phyloP scores from a whole-genome alignment of 2,329 filamentous ascomycete genomes.

The Clonostachys chloroleuca region DNA sequence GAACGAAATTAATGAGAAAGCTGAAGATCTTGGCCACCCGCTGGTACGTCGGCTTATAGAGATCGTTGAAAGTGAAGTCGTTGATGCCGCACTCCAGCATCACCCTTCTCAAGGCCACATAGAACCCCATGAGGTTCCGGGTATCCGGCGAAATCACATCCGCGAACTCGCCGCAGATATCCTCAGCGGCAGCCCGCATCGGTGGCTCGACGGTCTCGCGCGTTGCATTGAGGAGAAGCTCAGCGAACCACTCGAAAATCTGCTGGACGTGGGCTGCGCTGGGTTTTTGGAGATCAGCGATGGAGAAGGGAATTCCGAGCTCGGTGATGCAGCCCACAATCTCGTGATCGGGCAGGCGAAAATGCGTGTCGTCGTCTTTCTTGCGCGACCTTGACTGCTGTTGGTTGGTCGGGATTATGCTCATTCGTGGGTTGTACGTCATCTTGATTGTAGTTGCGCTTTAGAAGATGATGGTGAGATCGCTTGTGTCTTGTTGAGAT shows the following conservation, averaged over 20 bases:
- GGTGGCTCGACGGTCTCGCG: constrained; percentile 91
- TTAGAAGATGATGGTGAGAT: not conserved
- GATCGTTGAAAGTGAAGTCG: constrained; percentile 89
- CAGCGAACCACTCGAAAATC: constrained; percentile 97
- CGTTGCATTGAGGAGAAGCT: constrained; percentile 88
- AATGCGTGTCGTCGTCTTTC: constrained; percentile 57
- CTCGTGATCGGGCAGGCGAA: constrained; percentile 64
- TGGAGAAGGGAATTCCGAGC: constrained; percentile 85
- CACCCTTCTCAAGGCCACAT: constrained; percentile 74
- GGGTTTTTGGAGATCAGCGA: constrained; percentile 86
- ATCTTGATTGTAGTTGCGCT: constrained; percentile 27
- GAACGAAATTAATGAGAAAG: constrained; percentile 97
- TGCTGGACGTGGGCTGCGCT: constrained; percentile 93
- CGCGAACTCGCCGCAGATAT: constrained; percentile 77
- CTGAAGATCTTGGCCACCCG: constrained; percentile 93
- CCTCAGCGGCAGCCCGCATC: constrained; percentile 87
- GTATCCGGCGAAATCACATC: constrained; percentile 87
- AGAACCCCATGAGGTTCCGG: constrained; percentile 94
- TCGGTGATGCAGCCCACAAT: constrained; percentile 97
- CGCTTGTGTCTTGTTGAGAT: too few species aligned
- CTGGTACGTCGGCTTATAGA: constrained; percentile 86
- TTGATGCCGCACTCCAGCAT: constrained; percentile 85
- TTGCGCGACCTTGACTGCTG: constrained; percentile 49
- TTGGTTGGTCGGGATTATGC: constrained; percentile 51
- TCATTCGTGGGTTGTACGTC: constrained; percentile 57